Evolutionary conservation across 169 alveolate species (phyloP).

Genomic region (Eimeria acervulina): DNA sequence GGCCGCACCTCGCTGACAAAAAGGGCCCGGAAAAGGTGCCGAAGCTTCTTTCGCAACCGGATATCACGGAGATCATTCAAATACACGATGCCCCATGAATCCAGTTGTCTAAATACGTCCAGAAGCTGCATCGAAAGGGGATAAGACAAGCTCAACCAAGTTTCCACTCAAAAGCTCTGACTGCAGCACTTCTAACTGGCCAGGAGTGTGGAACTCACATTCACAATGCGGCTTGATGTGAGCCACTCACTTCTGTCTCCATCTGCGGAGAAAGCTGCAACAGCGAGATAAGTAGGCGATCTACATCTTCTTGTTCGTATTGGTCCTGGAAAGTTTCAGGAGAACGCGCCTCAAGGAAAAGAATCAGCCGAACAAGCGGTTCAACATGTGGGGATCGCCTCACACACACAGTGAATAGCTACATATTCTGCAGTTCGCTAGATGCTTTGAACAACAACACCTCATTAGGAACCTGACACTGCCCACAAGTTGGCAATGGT

Average conservation of each 20-base stretch:
- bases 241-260: conserved; percentile 55
- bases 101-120: conserved; percentile 67
- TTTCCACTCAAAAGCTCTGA: background rate
- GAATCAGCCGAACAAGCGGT: background rate
- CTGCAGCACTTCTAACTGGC: background rate
- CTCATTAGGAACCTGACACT: background rate
- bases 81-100: conserved; percentile 71
- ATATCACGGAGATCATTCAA: conserved; percentile 75
- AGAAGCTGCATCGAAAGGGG: conserved; percentile 49
- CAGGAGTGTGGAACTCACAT: background rate
- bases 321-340: conserved; percentile 6
- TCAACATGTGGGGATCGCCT: background rate
- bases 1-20: conserved; percentile 66
- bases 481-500: conserved; percentile 25
- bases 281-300: conserved; percentile 29
- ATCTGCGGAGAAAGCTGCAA: conserved; percentile 62
- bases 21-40: conserved; percentile 80
- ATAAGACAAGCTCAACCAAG: background rate
- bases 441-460: background rate
- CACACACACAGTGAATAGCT: background rate
- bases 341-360: background rate
- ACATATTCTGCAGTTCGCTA: background rate
- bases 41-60: conserved; percentile 79
- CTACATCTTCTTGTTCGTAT: conserved; percentile 43
- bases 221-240: background rate